phyloP scores from a whole-genome alignment of 768 basidiomycete species.

The Lyophyllum shimeji region DNA sequence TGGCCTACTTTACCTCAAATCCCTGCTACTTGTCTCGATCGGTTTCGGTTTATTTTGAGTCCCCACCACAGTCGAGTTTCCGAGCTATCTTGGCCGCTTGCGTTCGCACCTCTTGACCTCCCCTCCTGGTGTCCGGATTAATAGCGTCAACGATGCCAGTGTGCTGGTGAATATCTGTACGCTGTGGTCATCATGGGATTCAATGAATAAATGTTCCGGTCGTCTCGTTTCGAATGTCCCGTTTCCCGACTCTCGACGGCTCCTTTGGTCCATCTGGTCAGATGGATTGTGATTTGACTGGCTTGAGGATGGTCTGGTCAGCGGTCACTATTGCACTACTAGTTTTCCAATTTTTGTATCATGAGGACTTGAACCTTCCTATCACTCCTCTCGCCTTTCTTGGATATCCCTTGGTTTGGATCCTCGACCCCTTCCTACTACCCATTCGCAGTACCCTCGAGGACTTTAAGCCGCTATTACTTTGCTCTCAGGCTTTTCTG shows the following conservation, averaged over 20 bases:
- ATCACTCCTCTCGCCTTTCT: no score
- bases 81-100: background rate
- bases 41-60: constrained; percentile 3
- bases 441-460: background rate
- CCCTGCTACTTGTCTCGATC: background rate
- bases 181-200: background rate
- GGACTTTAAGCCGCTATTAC: background rate
- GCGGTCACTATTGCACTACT: background rate
- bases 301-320: background rate
- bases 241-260: background rate
- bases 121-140: background rate
- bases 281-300: background rate
- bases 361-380: background rate
- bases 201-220: background rate
- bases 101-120: background rate
- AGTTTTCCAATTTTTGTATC: background rate
- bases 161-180: background rate
- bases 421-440: background rate
- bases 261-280: background rate
- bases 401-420: background rate
- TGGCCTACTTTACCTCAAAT: background rate
- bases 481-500: no score
- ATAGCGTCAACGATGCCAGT: background rate
- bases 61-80: background rate
- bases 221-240: background rate